Evolutionary conservation across 257 asterid genomes (phyloP).

Genomic region (Rauvolfia tetraphylla): DNA sequence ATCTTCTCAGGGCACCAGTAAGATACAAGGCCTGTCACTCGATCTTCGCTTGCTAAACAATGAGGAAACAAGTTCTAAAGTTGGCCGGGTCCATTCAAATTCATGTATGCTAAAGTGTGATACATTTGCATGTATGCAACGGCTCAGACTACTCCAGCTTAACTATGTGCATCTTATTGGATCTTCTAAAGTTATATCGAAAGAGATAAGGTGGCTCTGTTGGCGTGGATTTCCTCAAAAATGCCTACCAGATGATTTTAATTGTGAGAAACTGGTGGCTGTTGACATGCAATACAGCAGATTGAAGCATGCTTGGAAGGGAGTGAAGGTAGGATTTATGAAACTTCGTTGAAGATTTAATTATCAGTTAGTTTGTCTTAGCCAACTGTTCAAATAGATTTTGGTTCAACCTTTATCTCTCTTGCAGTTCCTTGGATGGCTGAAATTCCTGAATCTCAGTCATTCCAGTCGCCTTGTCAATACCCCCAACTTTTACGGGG

Average conservation of each 20-base stretch:
- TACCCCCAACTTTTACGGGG: constrained; percentile 12
- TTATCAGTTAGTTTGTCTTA: too few relatives aligned
- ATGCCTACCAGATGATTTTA: too few relatives aligned
- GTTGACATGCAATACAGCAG: too few relatives aligned
- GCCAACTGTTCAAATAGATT: background rate
- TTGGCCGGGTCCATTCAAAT: too few relatives aligned
- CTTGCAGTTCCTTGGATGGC: constrained; percentile 5
- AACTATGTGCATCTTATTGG: constrained; percentile 9
- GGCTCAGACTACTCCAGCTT: too few relatives aligned
- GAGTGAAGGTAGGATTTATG: too few relatives aligned
- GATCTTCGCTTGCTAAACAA: background rate
- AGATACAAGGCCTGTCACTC: constrained; percentile 4
- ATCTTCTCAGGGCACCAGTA: constrained; percentile 11
- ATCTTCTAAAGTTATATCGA: constrained; percentile 5
- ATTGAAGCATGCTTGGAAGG: too few relatives aligned
- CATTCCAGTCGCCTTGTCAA: constrained; percentile 1
- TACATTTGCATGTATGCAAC: too few relatives aligned
- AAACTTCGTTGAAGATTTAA: too few relatives aligned
- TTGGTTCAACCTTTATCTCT: background rate
- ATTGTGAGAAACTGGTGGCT: too few relatives aligned
- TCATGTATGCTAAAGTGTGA: background rate
- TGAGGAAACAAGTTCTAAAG: background rate
- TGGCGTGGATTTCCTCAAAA: constrained; percentile 7
- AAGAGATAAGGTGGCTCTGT: constrained; percentile 15
- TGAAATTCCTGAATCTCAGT: constrained; percentile 17